Conservation (phyloP, 495 filamentous ascomycete genomes). For the Neurospora tetrasperma region DNA sequence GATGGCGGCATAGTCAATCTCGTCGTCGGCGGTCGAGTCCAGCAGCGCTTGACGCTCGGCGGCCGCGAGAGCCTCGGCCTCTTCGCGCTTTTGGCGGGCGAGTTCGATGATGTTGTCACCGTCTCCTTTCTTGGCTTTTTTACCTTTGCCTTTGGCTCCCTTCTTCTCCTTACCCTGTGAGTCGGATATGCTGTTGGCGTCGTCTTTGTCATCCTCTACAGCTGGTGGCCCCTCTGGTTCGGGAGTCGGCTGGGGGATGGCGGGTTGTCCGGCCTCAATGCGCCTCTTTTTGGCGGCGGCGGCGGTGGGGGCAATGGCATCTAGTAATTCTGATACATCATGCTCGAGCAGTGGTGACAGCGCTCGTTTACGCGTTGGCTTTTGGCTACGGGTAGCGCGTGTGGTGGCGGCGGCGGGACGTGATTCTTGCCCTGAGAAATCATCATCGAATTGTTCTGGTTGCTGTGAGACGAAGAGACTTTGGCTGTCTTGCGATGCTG, state of each 20-base stretch:
- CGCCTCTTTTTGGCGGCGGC: conserved; percentile 62
- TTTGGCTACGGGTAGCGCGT: conserved; percentile 1
- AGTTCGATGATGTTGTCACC: conserved; percentile 59
- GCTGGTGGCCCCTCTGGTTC: conserved; percentile 8
- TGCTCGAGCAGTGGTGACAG: conserved; percentile 25
- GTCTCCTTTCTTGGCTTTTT: conserved; percentile 29
- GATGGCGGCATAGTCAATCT: conserved; percentile 59
- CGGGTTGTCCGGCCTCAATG: conserved; percentile 37
- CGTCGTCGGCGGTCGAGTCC: conserved; percentile 35
- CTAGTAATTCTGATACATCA: conserved; percentile 43
- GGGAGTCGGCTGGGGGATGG: conserved; percentile 15
- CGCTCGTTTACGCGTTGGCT: conserved; percentile 36
- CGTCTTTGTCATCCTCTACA: conserved; percentile 4
- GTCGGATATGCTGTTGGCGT: conserved; percentile 2
- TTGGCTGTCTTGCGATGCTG: conserved; percentile 15
- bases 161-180: conserved; percentile 10
- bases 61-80: conserved; percentile 51
- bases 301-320: conserved; percentile 59
- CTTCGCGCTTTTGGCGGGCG: conserved; percentile 56
- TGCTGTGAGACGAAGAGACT: conserved; percentile 22
- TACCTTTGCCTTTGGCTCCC: conserved; percentile 33
- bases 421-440: conserved; percentile 3
- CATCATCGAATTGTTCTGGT: conserved; percentile 20
- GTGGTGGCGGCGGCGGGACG: not conserved
- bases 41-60: conserved; percentile 47